Percentiles rank a stretch among this genome's conserved stretches.
Conservation (phyloP, 306 rosid genomes). For the Citrullus amarus region DNA sequence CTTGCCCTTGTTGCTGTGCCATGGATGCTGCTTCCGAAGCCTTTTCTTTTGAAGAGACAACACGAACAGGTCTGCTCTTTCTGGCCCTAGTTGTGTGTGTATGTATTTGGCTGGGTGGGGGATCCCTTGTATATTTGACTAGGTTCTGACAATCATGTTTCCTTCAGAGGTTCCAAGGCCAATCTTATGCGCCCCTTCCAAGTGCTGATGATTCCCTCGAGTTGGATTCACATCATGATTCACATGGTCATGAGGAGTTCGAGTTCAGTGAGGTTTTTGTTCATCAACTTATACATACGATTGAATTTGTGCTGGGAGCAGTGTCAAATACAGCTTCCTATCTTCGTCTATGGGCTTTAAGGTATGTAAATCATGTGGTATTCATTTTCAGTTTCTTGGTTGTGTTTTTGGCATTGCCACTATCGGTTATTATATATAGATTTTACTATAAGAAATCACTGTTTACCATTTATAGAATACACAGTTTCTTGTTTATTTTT, state of each 20-base stretch:
- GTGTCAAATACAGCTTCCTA: conserved; percentile 97
- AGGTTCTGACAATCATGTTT: conserved; percentile 22
- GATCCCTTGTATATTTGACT: not conserved
- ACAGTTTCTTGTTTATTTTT: not conserved
- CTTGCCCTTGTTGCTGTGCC: conserved; percentile 84
- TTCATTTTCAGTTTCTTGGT: not conserved
- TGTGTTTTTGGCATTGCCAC: not conserved
- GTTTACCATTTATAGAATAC: not conserved
- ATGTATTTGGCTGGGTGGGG: not conserved
- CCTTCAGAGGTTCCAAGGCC: conserved; percentile 71
- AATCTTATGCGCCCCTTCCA: conserved; percentile 47
- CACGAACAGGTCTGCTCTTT: conserved; percentile 49
- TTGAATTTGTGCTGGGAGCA: conserved; percentile 92
- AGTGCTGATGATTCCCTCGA: conserved; percentile 48
- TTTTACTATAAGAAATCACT: not conserved
- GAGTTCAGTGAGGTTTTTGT: conserved; percentile 87
- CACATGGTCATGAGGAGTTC: conserved; percentile 58
- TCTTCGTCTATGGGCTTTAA: conserved; percentile 96
- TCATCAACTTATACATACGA: conserved; percentile 93
- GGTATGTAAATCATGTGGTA: conserved; percentile 30
- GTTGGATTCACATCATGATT: conserved; percentile 30
- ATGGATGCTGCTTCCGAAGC: conserved; percentile 98
- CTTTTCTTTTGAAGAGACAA: conserved; percentile 88
- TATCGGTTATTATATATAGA: not conserved
- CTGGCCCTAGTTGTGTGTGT: not conserved